Conservation (phyloP, 2,329 filamentous ascomycete species). For the Fusarium anthophilum region DNA sequence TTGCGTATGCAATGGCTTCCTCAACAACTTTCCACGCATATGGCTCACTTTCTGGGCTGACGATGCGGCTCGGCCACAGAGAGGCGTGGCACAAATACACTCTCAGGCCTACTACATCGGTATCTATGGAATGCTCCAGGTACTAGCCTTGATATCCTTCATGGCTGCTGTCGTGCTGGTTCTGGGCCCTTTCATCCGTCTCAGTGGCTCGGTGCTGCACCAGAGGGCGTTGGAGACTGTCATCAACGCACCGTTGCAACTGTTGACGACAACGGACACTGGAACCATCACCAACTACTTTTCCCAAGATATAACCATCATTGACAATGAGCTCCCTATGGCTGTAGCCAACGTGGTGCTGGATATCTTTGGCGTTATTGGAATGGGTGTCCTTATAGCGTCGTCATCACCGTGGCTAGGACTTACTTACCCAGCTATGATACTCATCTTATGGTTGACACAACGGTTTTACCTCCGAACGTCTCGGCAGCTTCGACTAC, state of each 20-base stretch:
- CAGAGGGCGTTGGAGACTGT: conserved; percentile 45
- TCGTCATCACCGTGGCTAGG: not conserved
- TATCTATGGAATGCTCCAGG: conserved; percentile 41
- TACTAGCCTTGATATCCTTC: conserved; percentile 27
- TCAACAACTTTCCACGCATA: conserved; percentile 44
- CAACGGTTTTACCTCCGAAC: not conserved
- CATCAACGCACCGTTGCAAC: conserved; percentile 50
- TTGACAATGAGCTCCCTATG: conserved; percentile 52
- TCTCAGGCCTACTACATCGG: conserved; percentile 43
- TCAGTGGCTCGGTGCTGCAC: conserved; percentile 47
- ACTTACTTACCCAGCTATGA: not conserved
- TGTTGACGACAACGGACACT: conserved; percentile 53
- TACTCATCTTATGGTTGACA: not conserved
- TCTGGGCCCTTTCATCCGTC: conserved; percentile 40
- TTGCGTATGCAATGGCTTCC: conserved; percentile 39
- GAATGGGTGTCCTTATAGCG: conserved; percentile 49
- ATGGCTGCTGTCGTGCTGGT: conserved; percentile 11
- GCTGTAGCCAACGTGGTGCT: conserved; percentile 44
- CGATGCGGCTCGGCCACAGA: conserved; percentile 28
- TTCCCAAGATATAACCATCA: conserved; percentile 54
- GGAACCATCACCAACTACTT: conserved; percentile 55
- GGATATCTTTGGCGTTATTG: conserved; percentile 43
- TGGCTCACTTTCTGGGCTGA: conserved; percentile 55
- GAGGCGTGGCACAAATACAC: not conserved
- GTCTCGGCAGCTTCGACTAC: not conserved